Evolutionary conservation across 2,329 filamentous ascomycete genomes (phyloP).

Genomic region (Sclerotinia trifoliorum): DNA sequence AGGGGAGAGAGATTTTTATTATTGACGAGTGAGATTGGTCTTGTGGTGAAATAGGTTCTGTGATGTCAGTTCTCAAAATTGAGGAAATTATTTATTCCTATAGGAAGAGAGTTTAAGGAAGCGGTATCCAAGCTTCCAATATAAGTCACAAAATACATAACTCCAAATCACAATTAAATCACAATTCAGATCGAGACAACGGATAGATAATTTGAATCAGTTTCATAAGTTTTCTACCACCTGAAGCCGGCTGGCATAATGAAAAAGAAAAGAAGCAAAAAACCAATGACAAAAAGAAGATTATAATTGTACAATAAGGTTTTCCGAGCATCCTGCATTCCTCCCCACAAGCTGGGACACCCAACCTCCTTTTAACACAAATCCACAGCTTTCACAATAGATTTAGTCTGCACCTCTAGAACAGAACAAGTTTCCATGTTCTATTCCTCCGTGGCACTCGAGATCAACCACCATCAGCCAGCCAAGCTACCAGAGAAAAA

Average conservation of each 20-base stretch:
- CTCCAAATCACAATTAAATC: neutral
- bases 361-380: conserved; percentile 1
- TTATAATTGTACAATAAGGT: conserved; percentile 40
- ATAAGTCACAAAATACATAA: too few relatives aligned
- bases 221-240: conserved; percentile 28
- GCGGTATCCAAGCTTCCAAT: too few relatives aligned
- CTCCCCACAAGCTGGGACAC: conserved; percentile 26
- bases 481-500: conserved; percentile 34
- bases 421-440: conserved; percentile 5
- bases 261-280: conserved; percentile 18
- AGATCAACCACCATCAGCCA: conserved; percentile 31
- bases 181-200: neutral
- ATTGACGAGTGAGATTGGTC: neutral
- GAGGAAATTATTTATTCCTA: neutral
- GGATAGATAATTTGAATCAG: neutral
- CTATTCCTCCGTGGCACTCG: conserved; percentile 29
- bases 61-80: too few relatives aligned
- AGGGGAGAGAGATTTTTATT: neutral
- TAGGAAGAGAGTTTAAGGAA: neutral
- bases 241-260: conserved; percentile 38
- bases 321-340: conserved; percentile 27
- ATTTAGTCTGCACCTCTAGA: neutral
- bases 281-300: conserved; percentile 28
- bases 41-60: too few relatives aligned
- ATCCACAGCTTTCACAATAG: conserved; percentile 18